Percentiles rank a stretch among this genome's conserved stretches.
phyloP scores from a whole-genome alignment of 805 yeast genomes.

The Myxozyma melibiosi region DNA sequence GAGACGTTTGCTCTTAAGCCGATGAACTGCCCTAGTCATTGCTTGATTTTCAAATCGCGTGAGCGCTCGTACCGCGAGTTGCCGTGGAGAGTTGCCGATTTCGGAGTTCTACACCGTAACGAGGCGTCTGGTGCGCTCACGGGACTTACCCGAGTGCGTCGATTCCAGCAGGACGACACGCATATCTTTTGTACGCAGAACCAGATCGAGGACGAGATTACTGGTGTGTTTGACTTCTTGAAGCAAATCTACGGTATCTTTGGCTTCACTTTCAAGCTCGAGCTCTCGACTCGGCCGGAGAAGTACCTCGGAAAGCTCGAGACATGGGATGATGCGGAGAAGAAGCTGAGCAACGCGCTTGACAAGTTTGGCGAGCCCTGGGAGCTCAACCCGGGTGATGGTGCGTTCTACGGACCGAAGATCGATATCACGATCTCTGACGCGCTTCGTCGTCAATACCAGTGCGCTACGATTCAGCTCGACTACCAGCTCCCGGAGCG shows the following conservation, averaged over 20 bases:
- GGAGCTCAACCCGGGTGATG: slow-evolving; percentile 87
- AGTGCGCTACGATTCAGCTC: slow-evolving; percentile 91
- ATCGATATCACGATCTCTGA: slow-evolving; percentile 85
- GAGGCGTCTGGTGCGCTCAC: slow-evolving; percentile 93
- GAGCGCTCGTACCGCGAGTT: slow-evolving; percentile 83
- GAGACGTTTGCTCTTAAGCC: slow-evolving; percentile 94
- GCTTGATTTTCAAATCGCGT: slow-evolving; percentile 72
- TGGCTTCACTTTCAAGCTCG: slow-evolving; percentile 63
- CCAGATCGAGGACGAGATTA: slow-evolving; percentile 76
- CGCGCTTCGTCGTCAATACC: slow-evolving; percentile 78
- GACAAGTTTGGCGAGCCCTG: slow-evolving; percentile 60
- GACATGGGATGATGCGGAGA: slow-evolving; percentile 86
- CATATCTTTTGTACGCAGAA: slow-evolving; percentile 85
- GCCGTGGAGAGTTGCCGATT: slow-evolving; percentile 84
- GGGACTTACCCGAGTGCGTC: slow-evolving; percentile 88
- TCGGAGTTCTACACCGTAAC: slow-evolving; percentile 88
- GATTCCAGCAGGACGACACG: slow-evolving; percentile 98
- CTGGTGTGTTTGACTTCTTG: slow-evolving; percentile 68
- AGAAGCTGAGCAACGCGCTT: slow-evolving; percentile 60
- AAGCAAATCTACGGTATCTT: slow-evolving; percentile 73
- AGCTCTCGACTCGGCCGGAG: slow-evolving; percentile 82
- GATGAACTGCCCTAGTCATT: slow-evolving; percentile 74
- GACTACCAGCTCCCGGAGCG: slow-evolving; percentile 93
- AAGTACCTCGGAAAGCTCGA: slow-evolving; percentile 73
- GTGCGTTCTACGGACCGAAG: slow-evolving; percentile 71